These are phyloP conservation scores for Leishmania gerbilli DNA, from an alignment of 208 protist genomes.

Conservation along the genomic window DNA sequence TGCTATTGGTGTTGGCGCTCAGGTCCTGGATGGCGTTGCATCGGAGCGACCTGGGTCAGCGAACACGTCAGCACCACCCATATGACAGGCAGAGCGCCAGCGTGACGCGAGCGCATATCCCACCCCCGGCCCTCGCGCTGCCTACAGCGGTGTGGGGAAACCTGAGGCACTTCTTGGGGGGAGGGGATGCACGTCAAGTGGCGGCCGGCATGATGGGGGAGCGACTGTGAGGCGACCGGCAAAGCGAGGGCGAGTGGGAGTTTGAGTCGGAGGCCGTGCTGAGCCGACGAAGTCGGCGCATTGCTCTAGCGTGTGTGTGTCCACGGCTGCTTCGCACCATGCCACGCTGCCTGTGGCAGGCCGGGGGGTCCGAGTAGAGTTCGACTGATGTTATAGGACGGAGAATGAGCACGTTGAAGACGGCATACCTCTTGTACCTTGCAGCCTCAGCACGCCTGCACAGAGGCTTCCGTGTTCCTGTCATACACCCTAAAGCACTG, in stretches of 20 bases:
- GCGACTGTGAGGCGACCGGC: neutral
- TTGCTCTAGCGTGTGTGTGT: neutral
- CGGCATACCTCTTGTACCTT: neutral
- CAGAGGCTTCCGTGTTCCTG: neutral
- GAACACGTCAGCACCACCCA: too few relatives aligned
- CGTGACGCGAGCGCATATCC: too few relatives aligned
- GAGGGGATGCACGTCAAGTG: neutral
- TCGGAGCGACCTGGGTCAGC: too few relatives aligned
- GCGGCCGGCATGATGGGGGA: neutral
- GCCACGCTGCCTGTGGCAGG: neutral
- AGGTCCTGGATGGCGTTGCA: too few relatives aligned
- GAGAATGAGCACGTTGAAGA: neutral
- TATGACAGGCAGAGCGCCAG: too few relatives aligned
- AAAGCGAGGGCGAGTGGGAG: neutral
- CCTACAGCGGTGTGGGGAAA: too few relatives aligned
- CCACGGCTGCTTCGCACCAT: neutral
- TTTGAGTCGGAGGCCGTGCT: neutral
- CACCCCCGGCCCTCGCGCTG: too few relatives aligned
- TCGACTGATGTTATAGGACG: neutral
- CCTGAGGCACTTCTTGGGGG: too few relatives aligned
- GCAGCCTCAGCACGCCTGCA: neutral
- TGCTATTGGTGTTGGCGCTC: too few relatives aligned
- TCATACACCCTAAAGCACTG: neutral
- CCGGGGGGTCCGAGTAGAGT: neutral
- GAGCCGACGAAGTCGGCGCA: neutral